Base-by-base conservation (phyloP, 1,284 basidiomycete species). In the Mycena citricolor region DNA sequence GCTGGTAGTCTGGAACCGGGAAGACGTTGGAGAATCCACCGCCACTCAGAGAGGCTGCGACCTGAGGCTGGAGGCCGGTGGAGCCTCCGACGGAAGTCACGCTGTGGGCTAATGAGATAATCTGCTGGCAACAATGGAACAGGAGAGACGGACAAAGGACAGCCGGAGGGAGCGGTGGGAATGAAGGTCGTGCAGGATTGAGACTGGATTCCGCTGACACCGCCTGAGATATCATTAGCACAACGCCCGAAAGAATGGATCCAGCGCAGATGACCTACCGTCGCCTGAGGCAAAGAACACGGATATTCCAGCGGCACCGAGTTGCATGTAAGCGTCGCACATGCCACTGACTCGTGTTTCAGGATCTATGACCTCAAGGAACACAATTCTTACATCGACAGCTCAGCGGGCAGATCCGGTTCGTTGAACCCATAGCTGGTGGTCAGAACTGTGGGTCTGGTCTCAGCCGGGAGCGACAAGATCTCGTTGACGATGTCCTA, bases 171-270 rank as follows among this genome's bases (percentile, higher is more conserved):
- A 45, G 55, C 57, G 29, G 37, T 49, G 20, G 47, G 57, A 40
- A 36, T 52, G 50, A 41, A 58, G n/a, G 13, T 42, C 31, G 21
- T 44, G 39, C 11, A 42, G n/a, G n/a, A n/a, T 26, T 51, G 30
- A 14, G 40, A 40, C n/a, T 49, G 42, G 21, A 42, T 43, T 13
- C 45, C 44, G n/a, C 33, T 39, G 20, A 69, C 66, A 42, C 67
- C 67, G 19, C 52, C 53, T n/a, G n/a, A n/a, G n/a, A n/a, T n/a
- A n/a, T n/a, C n/a, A n/a, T n/a, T n/a, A n/a, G n/a, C n/a, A n/a
- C n/a, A n/a, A n/a, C n/a, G n/a, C n/a, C n/a, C n/a, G n/a, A n/a
- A n/a, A n/a, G n/a, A n/a, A n/a, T n/a, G n/a, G n/a, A n/a, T n/a
- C n/a, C n/a, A n/a, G n/a, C n/a, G n/a, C n/a, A n/a, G n/a, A n/a